Evolutionary conservation across 805 yeast genomes (phyloP), one percentile per base, ranked within the genome.

Genomic region (Starmerella apicola): DNA sequence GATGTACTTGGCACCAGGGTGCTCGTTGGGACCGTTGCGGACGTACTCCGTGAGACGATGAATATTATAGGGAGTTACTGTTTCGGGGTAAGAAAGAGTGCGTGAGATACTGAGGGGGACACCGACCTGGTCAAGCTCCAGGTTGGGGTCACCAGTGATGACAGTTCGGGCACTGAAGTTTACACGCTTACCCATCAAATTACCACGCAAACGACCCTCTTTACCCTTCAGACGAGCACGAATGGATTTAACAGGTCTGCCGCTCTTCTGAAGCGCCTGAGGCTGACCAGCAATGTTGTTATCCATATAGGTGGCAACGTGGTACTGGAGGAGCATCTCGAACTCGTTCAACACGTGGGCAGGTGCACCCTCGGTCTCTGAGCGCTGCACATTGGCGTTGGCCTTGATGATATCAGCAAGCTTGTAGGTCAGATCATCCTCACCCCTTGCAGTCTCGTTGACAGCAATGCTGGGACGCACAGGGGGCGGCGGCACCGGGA

Each of bases 251-350:
- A 91, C 93, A 2, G 99, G 98, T 64, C 99, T 81, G 43, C 99
- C 99, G 42, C 96, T 83, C 63, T 91, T 91, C 59, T 91, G 99
- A 47, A 91, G 71, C 25, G 99, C 98, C 62, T 88, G 98, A 0
- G 98, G 99, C 66, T 91, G 98, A 48, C 99, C 98, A 12, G 98
- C 98, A 63, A 91, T 91, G 65, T 91, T 97, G 61, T 91, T 91
- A 65, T 91, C 98, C 99, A 91, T 91, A 60, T 91, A 91, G 0
- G 99, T 91, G 6, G 99, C 99, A 38, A 91, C 96, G 56, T 91
- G 99, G 62, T 85, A 91, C 60, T 91, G 99, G 44, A 91, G 68
- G 51, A 91, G 73, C 32, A 94, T 81, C 61, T 91, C 98, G 57
- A 91, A 88, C 64, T 91, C 99, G 58, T 82, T 82, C 52, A 91